These are phyloP conservation scores for Puccinia hordei DNA, from an alignment of 1,284 basidiomycete genomes.

Conservation along the genomic window DNA sequence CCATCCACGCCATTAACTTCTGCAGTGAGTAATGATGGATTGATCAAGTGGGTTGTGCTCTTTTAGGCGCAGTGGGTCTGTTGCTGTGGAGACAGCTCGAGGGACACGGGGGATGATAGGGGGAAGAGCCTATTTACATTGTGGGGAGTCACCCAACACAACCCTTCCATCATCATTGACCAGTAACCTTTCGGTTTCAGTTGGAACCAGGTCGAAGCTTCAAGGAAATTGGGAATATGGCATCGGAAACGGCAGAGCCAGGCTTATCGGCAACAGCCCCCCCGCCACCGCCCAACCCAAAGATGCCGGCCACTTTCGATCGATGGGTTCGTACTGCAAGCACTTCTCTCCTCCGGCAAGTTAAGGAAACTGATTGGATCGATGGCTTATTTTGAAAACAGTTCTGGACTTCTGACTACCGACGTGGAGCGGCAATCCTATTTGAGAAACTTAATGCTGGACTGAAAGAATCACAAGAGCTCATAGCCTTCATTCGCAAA, in stretches of 20 bases:
- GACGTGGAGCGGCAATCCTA: conserved; percentile 27
- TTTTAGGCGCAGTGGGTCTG: no score
- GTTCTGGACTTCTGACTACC: conserved; percentile 50
- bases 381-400: not conserved
- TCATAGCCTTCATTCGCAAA: conserved; percentile 35
- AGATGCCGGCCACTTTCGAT: conserved; percentile 42
- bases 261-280: not conserved
- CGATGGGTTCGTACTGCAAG: conserved; percentile 20
- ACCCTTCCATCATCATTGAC: no score
- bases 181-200: no score
- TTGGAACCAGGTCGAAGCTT: no score
- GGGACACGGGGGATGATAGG: no score
- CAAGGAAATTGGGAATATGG: no score
- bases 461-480: conserved; percentile 35
- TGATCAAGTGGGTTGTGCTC: no score
- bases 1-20: no score
- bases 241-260: not conserved
- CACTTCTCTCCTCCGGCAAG: not conserved
- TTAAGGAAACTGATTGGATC: not conserved
- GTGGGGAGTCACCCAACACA: no score
- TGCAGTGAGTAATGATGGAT: no score
- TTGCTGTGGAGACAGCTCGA: no score
- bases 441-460: conserved; percentile 44
- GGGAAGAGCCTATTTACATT: no score
- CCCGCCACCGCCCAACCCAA: conserved; percentile 3